Base-by-base conservation (phyloP, 306 rosid genomes). In the barrel medic (Medicago truncatula) region DNA sequence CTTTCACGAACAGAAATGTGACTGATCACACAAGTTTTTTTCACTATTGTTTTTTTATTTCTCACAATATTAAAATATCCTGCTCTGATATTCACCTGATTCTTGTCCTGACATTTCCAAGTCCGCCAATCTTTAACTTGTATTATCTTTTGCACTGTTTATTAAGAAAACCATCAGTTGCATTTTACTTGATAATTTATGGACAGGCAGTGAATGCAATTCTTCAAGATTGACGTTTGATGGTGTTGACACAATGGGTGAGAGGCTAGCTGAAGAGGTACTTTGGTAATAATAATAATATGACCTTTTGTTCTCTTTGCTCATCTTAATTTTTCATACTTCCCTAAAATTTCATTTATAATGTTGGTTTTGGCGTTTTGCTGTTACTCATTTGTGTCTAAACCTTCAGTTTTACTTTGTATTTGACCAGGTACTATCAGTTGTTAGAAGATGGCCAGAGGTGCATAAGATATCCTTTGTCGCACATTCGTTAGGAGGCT, bases 191-290 rank as follows among this genome's bases (percentile, higher is more conserved):
- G 52, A 78, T 74, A 85, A 46, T 72, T 78, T 83, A 52, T 64
- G 84, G 78, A 78, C 97, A 89, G 98, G 97, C 87, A 93, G 97
- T 87, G 88, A 87, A 85, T 91, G 96, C 82, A 93, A 91, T 84
- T 83, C 88, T 82, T 84, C 91, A 31, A 93, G 74, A 85, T 78
- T 88, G 88, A 93, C 98, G 16, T 87, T 89, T 85, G 96, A 93
- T 73, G 98, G 98, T 40, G 97, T 93, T 83, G 98, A 93, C 82
- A 72, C 81, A 56, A 91, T 91, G 96, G 98, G 98, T 10, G 90
- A 91, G 86, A 88, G 98, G 66, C 89, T 93, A 25, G 96, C 97
- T 46, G 82, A 91, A 70, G 98, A 93, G 98, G 98, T 94, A 90
- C 56, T 74, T 85, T 74, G 87, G 86, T 89, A 70, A 83, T 87